Conservation (phyloP, 345 rosid species). For the Eucalyptus polyanthemos region DNA sequence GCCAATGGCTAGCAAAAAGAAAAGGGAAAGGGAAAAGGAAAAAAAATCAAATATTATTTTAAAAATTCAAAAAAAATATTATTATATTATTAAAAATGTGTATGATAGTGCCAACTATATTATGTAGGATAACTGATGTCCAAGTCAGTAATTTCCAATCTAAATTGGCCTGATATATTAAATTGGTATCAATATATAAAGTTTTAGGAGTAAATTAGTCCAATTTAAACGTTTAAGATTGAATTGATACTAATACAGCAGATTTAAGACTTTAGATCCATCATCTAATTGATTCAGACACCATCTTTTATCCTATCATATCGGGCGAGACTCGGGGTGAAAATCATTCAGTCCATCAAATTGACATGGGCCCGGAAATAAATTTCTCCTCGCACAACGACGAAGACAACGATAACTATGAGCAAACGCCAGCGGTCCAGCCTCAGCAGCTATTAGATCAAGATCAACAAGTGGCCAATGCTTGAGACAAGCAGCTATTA, state of each 20-base stretch:
- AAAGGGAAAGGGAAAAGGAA: too few relatives aligned
- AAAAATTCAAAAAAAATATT: too few relatives aligned
- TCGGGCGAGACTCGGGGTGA: neutral
- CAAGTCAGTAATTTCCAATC: too few relatives aligned
- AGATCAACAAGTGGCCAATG: neutral
- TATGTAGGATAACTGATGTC: accelerated
- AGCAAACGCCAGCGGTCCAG: neutral
- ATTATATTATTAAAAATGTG: too few relatives aligned
- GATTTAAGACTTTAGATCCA: neutral
- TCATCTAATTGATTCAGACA: neutral
- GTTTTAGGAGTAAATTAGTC: too few relatives aligned
- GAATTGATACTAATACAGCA: too few relatives aligned
- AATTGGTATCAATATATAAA: too few relatives aligned
- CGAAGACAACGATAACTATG: neutral
- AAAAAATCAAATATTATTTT: too few relatives aligned
- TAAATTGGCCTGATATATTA: too few relatives aligned
- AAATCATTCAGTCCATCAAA: neutral
- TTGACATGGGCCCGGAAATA: neutral
- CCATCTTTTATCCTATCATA: neutral
- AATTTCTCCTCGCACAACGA: neutral
- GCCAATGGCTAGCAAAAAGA: too few relatives aligned
- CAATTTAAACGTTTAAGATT: too few relatives aligned
- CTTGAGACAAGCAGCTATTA: neutral
- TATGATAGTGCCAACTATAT: accelerated
- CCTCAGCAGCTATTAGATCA: neutral